phyloP scores from a whole-genome alignment of 139 green algal genomes.

The Micromonas commoda region DNA sequence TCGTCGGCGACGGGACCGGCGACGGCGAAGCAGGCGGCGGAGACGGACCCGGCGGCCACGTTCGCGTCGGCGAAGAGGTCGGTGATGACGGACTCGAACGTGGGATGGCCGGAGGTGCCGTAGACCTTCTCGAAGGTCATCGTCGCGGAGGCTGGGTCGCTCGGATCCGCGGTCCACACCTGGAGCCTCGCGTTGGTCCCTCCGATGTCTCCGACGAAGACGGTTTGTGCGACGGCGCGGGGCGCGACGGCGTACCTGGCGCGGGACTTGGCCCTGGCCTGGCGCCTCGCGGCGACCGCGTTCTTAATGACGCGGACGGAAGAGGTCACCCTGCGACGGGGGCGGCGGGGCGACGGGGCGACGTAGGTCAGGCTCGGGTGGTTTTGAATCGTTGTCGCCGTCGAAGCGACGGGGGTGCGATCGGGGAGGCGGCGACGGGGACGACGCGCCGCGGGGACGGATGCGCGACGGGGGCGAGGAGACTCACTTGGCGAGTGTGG shows the following conservation, averaged over 20 bases:
- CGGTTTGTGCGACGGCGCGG: background rate
- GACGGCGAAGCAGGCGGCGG: constrained; percentile 56
- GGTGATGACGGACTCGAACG: constrained; percentile 39
- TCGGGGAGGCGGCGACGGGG: too few species aligned
- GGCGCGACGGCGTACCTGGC: background rate
- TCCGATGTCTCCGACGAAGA: constrained; percentile 81
- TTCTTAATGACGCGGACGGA: too few species aligned
- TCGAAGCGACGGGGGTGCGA: too few species aligned
- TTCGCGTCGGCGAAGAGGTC: background rate
- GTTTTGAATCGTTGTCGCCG: too few species aligned
- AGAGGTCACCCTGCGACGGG: too few species aligned
- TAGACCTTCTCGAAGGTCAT: constrained; percentile 36
- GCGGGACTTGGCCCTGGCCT: too few species aligned
- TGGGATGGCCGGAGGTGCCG: constrained; percentile 46
- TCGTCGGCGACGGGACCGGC: constrained; percentile 73
- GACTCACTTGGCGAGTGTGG: background rate
- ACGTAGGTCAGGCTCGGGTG: too few species aligned
- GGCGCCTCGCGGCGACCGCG: too few species aligned
- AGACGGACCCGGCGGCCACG: background rate
- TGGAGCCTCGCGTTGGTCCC: constrained; percentile 86
- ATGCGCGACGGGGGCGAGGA: too few species aligned
- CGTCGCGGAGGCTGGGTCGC: background rate
- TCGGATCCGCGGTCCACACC: constrained; percentile 58
- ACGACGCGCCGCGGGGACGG: too few species aligned
- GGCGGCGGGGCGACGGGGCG: too few species aligned